Base-by-base conservation (phyloP, 139 green algal genomes). In the Chlorella sp. region DNA sequence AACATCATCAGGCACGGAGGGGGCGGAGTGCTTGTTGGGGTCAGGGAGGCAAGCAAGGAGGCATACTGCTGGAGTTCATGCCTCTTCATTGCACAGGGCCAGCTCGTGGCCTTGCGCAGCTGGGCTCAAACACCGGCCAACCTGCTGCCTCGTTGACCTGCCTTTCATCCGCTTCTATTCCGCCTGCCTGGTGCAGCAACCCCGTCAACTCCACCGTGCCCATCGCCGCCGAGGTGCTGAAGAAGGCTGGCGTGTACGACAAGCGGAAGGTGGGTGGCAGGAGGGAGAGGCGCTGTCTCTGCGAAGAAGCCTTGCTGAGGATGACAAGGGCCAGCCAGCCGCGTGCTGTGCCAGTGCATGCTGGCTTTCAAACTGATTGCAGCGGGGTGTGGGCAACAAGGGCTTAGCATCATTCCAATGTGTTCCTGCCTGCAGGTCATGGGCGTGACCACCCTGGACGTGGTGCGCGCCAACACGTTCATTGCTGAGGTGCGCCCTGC, bases 141-240 rank as follows among this genome's bases (percentile, higher is more conserved):
- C 25, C 11, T 39, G 64, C 30, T 30, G 20, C 3, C n/a, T 39
- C n/a, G 15, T 26, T 0, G 30, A 20, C 39, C 70, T 21, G 23
- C n/a, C 44, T 16, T 0, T n/a, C 68, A 34, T 28, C 34, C 68
- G 44, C 44, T 51, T 51, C n/a, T n/a, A 9, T 20, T 38, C 91
- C 85, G n/a, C 95, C 98, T 90, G 98, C 98, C 89, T 97, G 12
- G 71, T 51, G 76, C 76, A 82, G 93, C 91, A 99, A 99, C 92
- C 97, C 97, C 3, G 97, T 99, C 80, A 99, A 99, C 93, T 98
- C 93, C 39, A 99, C 97, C 25, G 97, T 99, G 55, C 96, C 97
- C 51, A 99, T 99, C 83, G 93, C 94, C 20, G 96, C 95, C 18
- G 96, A 99, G 92, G 91, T 99, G 60, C 88, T 99, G 47, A 98